A percentile compares a stretch with the other conserved stretches of the same genome.
Conservation (phyloP, 805 yeast genomes). For the Spathaspora boniae region DNA sequence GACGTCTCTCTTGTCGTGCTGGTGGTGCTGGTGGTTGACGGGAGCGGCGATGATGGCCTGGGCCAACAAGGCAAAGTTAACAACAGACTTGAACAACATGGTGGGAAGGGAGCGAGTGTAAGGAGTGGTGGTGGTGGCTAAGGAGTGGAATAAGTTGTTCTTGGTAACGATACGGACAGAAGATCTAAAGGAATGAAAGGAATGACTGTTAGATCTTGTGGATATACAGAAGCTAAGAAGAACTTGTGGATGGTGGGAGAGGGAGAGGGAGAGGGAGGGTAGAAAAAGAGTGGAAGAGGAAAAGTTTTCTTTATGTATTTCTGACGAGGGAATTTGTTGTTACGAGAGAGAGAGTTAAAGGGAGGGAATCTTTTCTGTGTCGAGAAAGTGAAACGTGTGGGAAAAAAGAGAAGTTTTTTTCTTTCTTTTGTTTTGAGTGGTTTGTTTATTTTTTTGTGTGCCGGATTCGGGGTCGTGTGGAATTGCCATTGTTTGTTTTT, state of each 20-base stretch:
- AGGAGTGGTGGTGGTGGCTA: constrained; percentile 28
- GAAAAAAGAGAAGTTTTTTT: too few species aligned
- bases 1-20: constrained; percentile 41
- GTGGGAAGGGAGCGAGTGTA: constrained; percentile 20
- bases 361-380: not conserved
- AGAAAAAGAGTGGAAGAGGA: constrained; percentile 1
- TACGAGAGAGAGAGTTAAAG: constrained; percentile 1
- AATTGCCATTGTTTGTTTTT: too few species aligned
- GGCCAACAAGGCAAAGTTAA: constrained; percentile 48
- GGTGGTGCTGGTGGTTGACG: constrained; percentile 57
- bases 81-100: constrained; percentile 50
- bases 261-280: not conserved
- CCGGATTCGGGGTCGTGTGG: too few species aligned
- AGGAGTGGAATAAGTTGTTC: constrained; percentile 9
- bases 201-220: not conserved
- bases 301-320: not conserved
- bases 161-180: not conserved
- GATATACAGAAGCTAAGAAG: not conserved
- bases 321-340: constrained; percentile 1
- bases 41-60: constrained; percentile 57
- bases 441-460: too few species aligned
- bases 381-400: too few species aligned
- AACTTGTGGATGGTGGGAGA: not conserved
- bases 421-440: too few species aligned
- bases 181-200: constrained; percentile 1